These are phyloP conservation scores for Lactarius deliciosus DNA, from an alignment of 768 basidiomycete genomes.

Conservation along the genomic window DNA sequence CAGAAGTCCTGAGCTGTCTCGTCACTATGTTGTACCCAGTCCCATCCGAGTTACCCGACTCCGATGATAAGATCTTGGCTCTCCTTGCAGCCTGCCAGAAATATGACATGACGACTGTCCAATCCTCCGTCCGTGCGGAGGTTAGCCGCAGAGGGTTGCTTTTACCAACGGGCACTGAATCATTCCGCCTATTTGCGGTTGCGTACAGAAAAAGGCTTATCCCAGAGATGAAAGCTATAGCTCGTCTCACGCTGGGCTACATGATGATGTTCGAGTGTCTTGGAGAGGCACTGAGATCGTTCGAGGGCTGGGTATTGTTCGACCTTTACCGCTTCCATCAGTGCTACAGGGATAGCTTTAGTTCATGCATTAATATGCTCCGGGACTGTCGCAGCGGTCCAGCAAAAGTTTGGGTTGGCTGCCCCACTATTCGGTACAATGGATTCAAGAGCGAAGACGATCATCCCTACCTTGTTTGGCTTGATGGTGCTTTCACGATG, in stretches of 20 bases:
- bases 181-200: constrained; percentile 8
- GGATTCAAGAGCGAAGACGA: too few relatives aligned
- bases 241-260: not conserved
- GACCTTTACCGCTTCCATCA: not conserved
- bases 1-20: constrained; percentile 10
- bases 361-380: too few relatives aligned
- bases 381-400: not conserved
- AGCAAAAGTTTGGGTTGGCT: constrained; percentile 6
- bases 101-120: constrained; percentile 15
- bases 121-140: not conserved
- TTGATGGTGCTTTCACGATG: too few relatives aligned
- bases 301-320: not conserved
- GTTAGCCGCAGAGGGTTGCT: not conserved
- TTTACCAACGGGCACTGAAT: not conserved
- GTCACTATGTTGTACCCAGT: constrained; percentile 12
- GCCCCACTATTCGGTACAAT: not conserved
- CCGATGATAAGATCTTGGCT: not conserved
- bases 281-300: constrained; percentile 25
- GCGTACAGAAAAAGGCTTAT: constrained; percentile 1
- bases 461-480: too few relatives aligned
- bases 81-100: constrained; percentile 14
- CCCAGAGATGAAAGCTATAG: constrained; percentile 4
- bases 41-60: not conserved
- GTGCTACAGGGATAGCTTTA: too few relatives aligned
- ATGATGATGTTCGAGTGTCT: not conserved